Conservation (phyloP, 768 basidiomycete genomes). For the Basidioascus undulatus region DNA sequence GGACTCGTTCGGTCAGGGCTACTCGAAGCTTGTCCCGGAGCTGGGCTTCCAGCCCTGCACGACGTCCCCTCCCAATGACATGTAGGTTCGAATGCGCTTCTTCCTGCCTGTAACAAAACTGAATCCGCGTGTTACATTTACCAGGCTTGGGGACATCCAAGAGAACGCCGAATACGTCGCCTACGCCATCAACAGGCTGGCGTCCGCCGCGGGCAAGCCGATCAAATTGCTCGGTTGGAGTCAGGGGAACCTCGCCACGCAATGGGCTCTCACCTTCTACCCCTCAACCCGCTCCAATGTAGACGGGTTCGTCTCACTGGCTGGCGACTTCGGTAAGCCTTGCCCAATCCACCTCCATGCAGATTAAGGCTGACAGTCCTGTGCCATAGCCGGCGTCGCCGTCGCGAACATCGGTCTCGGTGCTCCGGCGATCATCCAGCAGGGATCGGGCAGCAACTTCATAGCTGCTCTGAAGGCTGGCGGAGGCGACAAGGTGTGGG, state of each 20-base stretch:
- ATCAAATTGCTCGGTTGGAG: constrained; percentile 1
- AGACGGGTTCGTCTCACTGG: constrained; percentile 2
- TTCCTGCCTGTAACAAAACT: no score
- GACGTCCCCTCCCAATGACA: no score
- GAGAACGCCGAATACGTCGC: constrained; percentile 4
- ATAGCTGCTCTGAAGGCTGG: background rate
- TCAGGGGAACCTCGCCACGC: constrained; percentile 1
- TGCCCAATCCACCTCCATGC: no score
- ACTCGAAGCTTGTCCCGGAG: no score
- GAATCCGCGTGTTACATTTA: no score
- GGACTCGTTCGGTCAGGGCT: no score
- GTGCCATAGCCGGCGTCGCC: no score
- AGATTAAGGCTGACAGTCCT: background rate
- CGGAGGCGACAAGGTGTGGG: constrained; percentile 4
- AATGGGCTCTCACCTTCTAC: constrained; percentile 5
- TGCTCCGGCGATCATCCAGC: constrained; percentile 2
- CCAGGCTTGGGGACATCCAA: constrained; percentile 2
- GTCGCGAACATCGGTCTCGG: background rate
- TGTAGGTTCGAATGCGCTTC: no score
- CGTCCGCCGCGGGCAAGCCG: background rate
- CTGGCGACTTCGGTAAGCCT: constrained; percentile 1
- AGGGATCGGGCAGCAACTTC: constrained; percentile 1
- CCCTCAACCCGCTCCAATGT: constrained; percentile 3
- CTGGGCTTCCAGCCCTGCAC: no score
- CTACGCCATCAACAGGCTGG: background rate